Evolutionary conservation across 495 filamentous ascomycete species (phyloP).

Genomic region (Lophium mytilinum): DNA sequence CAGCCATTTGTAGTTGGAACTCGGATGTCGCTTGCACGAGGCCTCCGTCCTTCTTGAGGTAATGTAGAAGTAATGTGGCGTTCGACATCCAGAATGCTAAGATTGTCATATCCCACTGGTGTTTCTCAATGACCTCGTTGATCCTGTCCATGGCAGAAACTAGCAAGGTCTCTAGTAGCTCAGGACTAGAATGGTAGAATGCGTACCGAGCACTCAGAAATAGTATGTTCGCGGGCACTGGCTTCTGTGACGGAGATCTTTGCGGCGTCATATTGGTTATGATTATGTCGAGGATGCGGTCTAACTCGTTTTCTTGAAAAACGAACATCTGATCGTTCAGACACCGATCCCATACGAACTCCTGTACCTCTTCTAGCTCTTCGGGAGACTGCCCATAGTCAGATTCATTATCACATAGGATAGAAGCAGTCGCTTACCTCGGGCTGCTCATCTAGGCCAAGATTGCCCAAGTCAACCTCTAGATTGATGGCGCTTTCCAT

Average conservation of each 20-base stretch:
- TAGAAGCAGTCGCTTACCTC: slow-evolving; percentile 52
- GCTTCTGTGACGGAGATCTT: slow-evolving; percentile 90
- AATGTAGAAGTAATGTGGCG: slow-evolving; percentile 87
- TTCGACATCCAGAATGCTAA: slow-evolving; percentile 99
- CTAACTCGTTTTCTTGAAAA: slow-evolving; percentile 89
- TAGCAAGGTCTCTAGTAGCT: slow-evolving; percentile 72
- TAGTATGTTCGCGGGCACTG: slow-evolving; percentile 92
- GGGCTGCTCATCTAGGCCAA: slow-evolving; percentile 91
- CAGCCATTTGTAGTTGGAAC: slow-evolving; percentile 87
- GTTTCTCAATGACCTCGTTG: slow-evolving; percentile 83
- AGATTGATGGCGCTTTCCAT: slow-evolving; percentile 98
- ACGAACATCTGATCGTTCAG: slow-evolving; percentile 99
- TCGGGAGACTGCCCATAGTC: slow-evolving; percentile 53
- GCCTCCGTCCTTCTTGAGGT: slow-evolving; percentile 88
- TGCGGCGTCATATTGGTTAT: slow-evolving; percentile 98
- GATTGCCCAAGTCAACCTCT: slow-evolving; percentile 91
- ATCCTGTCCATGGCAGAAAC: slow-evolving; percentile 90
- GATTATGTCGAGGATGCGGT: slow-evolving; percentile 84
- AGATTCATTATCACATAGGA: slow-evolving; percentile 1
- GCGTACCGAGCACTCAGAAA: slow-evolving; percentile 95
- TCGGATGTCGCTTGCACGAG: slow-evolving; percentile 73
- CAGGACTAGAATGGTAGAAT: slow-evolving; percentile 86
- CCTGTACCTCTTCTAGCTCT: slow-evolving; percentile 81
- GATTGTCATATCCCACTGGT: slow-evolving; percentile 99
- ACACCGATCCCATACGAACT: slow-evolving; percentile 96